Base-by-base conservation (phyloP, 176 grass and related monocot species). In the Musa troglodytarum region DNA sequence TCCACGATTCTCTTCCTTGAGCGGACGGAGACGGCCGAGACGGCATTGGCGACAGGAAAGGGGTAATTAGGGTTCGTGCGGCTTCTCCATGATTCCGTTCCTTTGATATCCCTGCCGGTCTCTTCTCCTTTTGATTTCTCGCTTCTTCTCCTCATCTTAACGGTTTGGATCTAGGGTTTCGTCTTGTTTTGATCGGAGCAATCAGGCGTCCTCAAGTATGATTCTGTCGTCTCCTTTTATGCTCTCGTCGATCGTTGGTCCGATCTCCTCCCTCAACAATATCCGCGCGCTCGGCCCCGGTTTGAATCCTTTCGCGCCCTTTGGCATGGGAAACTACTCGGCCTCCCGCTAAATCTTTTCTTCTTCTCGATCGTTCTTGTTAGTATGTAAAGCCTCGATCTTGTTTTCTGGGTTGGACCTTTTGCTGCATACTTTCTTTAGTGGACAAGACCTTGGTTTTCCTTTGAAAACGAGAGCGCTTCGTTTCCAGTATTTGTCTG, bases 281-380 rank as follows among this genome's bases (percentile, higher is more conserved):
- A 85, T 85, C 56, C 90, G 90, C 62, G 90, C 73, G 49, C 83
- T 97, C 80, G 90, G 93, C 61, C 93, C 93, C 24, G 90, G 93
- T 7, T 80, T 97, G 82, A 97, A 97, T 97, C 93, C 93, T 74
- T 97, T 96, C 6, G 87, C 90, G 6, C 94, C 90, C 68, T 73
- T 76, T 63, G 85, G 88, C 85, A 98, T 98, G 94, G 90, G 88
- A 29, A 98, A 93, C 86, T 93, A 93, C 84, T 73, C 74, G 4
- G 76, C 76, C 51, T 90, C 90, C 73, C 88, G 90, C 80, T 98
- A 89, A 88, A 26, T 73, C 26, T 19, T 28, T 70, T 76, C n/a
- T 52, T 7, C 49, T 26, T 54, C 22, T 52, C 62, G 1, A 6
- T 19, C 67, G 20, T 50, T 13, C 1, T 43, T 43, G 51, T 23